Evolutionary conservation across 345 rosid genomes (phyloP).

Genomic region (Noccaea bulbosa): DNA sequence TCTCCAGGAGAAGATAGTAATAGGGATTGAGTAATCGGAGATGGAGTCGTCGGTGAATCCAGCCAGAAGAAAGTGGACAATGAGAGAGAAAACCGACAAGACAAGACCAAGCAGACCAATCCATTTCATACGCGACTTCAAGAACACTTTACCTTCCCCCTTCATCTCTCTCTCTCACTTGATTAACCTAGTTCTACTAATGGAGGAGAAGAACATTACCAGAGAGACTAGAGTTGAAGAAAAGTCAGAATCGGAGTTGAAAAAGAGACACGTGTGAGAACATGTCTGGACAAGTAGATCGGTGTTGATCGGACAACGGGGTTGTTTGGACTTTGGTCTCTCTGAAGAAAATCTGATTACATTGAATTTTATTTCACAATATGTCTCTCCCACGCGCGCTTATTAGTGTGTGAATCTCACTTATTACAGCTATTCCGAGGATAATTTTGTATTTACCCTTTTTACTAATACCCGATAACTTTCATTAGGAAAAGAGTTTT

Average conservation of each 20-base stretch:
- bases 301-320: conserved; percentile 48
- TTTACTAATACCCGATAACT: too few relatives aligned
- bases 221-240: conserved; percentile 38
- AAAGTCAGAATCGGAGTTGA: conserved; percentile 3
- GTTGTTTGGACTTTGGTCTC: conserved; percentile 39
- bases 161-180: conserved; percentile 49
- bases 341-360: conserved; percentile 19
- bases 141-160: conserved; percentile 75
- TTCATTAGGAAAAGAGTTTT: not conserved
- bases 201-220: conserved; percentile 26
- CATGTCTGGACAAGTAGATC: conserved; percentile 45
- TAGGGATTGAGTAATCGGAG: conserved; percentile 80
- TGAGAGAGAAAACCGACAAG: conserved; percentile 72
- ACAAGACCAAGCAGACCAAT: conserved; percentile 77
- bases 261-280: conserved; percentile 40
- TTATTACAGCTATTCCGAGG: not conserved
- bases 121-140: conserved; percentile 91
- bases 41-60: conserved; percentile 73
- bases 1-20: conserved; percentile 95
- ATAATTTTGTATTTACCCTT: too few relatives aligned
- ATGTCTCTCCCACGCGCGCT: conserved; percentile 17
- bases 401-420: conserved; percentile 5
- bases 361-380: not conserved
- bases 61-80: conserved; percentile 82
- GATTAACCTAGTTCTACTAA: conserved; percentile 3